Percentiles rank a stretch among this genome's conserved stretches.
Conservation (phyloP, 83 land plant genomes). For the Isoetes engelmannii region DNA sequence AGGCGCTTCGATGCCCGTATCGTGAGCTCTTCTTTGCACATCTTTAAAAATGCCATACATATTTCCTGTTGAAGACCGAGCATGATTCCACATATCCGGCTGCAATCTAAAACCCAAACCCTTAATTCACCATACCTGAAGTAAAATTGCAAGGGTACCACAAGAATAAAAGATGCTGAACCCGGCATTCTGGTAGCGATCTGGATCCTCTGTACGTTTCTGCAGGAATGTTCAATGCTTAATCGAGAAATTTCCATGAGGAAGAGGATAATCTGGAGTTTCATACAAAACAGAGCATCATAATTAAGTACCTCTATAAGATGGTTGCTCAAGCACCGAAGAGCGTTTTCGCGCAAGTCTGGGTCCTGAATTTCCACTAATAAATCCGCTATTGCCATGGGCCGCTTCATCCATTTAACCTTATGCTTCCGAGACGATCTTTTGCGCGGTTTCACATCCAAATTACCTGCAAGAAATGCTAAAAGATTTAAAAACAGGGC, state of each 20-base stretch:
- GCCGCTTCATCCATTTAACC: slow-evolving; percentile 38
- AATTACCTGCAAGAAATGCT: not conserved
- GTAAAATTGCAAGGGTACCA: slow-evolving; percentile 37
- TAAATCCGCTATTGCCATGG: slow-evolving; percentile 46
- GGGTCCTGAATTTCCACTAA: slow-evolving; percentile 38
- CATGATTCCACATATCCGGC: too few species aligned
- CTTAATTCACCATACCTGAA: slow-evolving; percentile 29
- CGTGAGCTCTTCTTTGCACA: slow-evolving; percentile 18
- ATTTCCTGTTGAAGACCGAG: too few species aligned
- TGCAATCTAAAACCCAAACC: too few species aligned
- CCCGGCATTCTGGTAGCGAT: slow-evolving; percentile 38
- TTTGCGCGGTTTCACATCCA: slow-evolving; percentile 21
- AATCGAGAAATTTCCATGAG: not conserved
- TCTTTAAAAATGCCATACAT: too few species aligned
- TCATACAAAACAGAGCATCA: not conserved
- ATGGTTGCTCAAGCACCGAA: slow-evolving; percentile 44
- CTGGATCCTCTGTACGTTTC: slow-evolving; percentile 39
- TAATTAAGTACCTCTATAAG: slow-evolving; percentile 39
- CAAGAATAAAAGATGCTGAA: slow-evolving; percentile 41
- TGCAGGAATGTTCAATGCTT: slow-evolving; percentile 16
- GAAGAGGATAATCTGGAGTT: not conserved
- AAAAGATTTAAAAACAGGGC: too few species aligned
- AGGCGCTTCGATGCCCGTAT: slow-evolving; percentile 44
- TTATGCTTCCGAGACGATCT: slow-evolving; percentile 36
- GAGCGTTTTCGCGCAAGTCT: slow-evolving; percentile 40